These are phyloP conservation scores for Astragalus membranaceus DNA, from an alignment of 306 rosid genomes.

Conservation along the genomic window DNA sequence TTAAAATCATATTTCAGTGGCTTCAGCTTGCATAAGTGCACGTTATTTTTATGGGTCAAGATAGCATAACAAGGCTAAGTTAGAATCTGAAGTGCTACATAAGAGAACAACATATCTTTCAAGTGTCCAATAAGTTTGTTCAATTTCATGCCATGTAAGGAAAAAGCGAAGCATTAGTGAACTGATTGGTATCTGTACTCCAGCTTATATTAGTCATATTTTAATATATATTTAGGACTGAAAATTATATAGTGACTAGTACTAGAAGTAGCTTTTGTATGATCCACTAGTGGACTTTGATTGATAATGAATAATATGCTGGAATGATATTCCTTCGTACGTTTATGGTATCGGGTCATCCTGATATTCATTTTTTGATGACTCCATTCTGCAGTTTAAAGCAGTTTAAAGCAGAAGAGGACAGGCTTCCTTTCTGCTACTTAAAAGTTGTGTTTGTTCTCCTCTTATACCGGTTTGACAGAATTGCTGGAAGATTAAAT, in stretches of 20 bases:
- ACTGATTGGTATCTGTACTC: not conserved
- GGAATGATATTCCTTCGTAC: conserved; percentile 2
- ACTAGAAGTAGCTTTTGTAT: conserved; percentile 1
- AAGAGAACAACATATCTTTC: not conserved
- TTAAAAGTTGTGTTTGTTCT: not conserved
- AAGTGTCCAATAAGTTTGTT: not conserved
- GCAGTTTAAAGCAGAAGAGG: not conserved
- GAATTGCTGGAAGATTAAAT: too few species aligned
- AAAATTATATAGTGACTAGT: not conserved
- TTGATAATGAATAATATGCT: conserved; percentile 16
- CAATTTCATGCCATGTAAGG: conserved; percentile 14
- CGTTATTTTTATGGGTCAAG: not conserved
- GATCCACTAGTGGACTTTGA: too few species aligned
- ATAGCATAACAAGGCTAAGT: not conserved
- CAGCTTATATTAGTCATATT: not conserved
- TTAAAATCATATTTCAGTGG: conserved; percentile 24
- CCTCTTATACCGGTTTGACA: not conserved
- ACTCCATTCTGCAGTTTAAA: conserved; percentile 23
- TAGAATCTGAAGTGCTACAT: not conserved
- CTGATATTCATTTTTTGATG: conserved; percentile 5
- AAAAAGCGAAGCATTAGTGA: conserved; percentile 20
- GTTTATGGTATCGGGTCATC: conserved; percentile 15
- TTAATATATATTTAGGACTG: not conserved
- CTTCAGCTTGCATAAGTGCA: not conserved
- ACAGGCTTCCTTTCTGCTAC: conserved; percentile 1